These are phyloP conservation scores for Trametes cinnabarina DNA, from an alignment of 768 basidiomycete species.

Conservation along the genomic window DNA sequence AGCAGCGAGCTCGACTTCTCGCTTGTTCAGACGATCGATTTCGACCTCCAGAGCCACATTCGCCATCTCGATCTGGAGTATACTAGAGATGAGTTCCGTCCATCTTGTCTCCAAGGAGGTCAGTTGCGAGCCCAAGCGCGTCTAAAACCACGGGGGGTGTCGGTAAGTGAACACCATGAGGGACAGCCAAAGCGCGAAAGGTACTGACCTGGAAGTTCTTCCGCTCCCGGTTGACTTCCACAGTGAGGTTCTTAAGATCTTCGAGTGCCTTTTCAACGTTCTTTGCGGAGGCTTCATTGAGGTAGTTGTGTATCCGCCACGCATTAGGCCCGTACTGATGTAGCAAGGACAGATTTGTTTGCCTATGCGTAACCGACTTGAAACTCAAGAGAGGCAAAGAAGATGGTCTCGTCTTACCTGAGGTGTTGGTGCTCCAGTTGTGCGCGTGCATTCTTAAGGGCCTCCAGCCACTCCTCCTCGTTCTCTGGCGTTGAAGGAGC, in stretches of 20 bases:
- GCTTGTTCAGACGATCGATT: conserved; percentile 56
- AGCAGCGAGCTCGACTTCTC: conserved; percentile 61
- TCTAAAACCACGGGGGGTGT: conserved; percentile 48
- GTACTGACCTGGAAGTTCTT: conserved; percentile 76
- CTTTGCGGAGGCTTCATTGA: conserved; percentile 74
- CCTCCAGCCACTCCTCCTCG: conserved; percentile 74
- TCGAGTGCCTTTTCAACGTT: conserved; percentile 72
- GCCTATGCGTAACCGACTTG: conserved; percentile 55
- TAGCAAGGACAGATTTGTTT: conserved; percentile 77
- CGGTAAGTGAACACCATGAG: not conserved
- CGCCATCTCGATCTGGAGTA: conserved; percentile 94
- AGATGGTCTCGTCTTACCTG: too few species aligned
- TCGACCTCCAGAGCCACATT: conserved; percentile 86
- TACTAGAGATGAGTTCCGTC: conserved; percentile 88
- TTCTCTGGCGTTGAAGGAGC: conserved; percentile 61
- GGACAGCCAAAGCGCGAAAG: not conserved
- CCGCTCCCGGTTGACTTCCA: conserved; percentile 83
- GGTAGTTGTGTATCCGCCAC: conserved; percentile 89
- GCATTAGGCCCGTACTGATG: conserved; percentile 89
- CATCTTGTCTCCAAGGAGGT: conserved; percentile 82
- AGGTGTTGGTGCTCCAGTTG: conserved; percentile 85
- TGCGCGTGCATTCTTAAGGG: conserved; percentile 73
- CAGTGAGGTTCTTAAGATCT: conserved; percentile 72
- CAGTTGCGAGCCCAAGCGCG: conserved; percentile 74
- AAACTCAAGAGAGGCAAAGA: too few species aligned